Percentiles rank a stretch among this genome's conserved stretches.
phyloP scores from a whole-genome alignment of 2,329 filamentous ascomycete species.

The Fusarium pilosicola region DNA sequence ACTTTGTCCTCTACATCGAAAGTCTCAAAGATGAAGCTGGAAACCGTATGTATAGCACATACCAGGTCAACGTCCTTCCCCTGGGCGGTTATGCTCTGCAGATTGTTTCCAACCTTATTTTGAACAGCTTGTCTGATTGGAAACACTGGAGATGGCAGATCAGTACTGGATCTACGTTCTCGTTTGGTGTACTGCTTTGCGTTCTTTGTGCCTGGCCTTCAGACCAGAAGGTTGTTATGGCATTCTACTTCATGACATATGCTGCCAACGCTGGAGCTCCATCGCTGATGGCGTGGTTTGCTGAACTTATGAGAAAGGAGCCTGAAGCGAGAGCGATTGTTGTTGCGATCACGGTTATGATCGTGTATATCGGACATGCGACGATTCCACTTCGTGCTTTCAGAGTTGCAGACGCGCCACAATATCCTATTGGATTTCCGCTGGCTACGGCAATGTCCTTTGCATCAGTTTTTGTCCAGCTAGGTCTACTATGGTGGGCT shows the following conservation, averaged over 20 bases:
- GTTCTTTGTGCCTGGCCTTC: slow-evolving; percentile 50
- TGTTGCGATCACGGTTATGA: slow-evolving; percentile 51
- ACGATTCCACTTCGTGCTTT: slow-evolving; percentile 52
- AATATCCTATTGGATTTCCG: slow-evolving; percentile 52
- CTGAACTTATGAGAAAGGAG: slow-evolving; percentile 48
- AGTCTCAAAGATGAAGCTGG: slow-evolving; percentile 43
- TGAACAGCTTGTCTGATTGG: slow-evolving; percentile 51
- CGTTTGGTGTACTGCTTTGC: slow-evolving; percentile 46
- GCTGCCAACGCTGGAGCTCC: slow-evolving; percentile 49
- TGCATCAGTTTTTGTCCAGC: slow-evolving; percentile 46
- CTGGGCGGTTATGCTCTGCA: slow-evolving; percentile 47
- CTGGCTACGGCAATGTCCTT: slow-evolving; percentile 48
- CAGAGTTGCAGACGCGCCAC: slow-evolving; percentile 48
- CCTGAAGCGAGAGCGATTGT: slow-evolving; percentile 51
- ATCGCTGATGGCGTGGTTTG: slow-evolving; percentile 51
- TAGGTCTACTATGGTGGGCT: slow-evolving; percentile 47
- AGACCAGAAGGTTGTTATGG: slow-evolving; percentile 46
- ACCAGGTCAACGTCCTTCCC: slow-evolving; percentile 48
- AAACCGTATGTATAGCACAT: slow-evolving; percentile 43
- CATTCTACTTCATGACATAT: slow-evolving; percentile 51
- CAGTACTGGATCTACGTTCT: slow-evolving; percentile 43
- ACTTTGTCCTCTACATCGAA: slow-evolving; percentile 49
- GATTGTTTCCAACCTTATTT: slow-evolving; percentile 49
- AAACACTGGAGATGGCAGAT: slow-evolving; percentile 55
- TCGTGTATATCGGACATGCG: slow-evolving; percentile 52